Conservation (phyloP, 495 filamentous ascomycete species). For the Diplogelasinospora grovesii region DNA sequence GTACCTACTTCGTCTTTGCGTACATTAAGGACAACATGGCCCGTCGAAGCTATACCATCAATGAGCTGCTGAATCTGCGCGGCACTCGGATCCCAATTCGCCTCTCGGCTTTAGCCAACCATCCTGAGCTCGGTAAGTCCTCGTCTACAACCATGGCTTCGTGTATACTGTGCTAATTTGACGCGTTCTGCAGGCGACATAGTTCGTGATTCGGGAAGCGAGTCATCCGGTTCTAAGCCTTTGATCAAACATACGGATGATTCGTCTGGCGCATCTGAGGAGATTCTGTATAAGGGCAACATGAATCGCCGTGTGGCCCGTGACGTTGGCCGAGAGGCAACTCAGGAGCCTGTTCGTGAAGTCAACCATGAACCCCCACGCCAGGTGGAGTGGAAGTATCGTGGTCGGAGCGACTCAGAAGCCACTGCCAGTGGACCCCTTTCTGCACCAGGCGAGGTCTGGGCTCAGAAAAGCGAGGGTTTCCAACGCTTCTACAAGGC, state of each 20-base stretch:
- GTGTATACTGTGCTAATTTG: not conserved
- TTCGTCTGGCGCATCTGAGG: conserved; percentile 21
- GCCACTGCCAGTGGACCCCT: conserved; percentile 31
- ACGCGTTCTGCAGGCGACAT: conserved; percentile 13
- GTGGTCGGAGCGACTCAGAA: conserved; percentile 34
- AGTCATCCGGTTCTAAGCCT: conserved; percentile 12
- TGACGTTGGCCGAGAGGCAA: conserved; percentile 3
- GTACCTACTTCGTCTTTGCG: conserved; percentile 29
- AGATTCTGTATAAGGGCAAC: conserved; percentile 25
- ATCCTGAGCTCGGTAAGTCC: conserved; percentile 31
- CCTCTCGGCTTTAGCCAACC: conserved; percentile 14
- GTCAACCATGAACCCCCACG: conserved; percentile 1
- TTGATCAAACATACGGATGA: conserved; percentile 19
- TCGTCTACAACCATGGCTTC: not conserved
- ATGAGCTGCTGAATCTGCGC: conserved; percentile 33
- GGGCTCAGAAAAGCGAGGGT: conserved; percentile 44
- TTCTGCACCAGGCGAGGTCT: conserved; percentile 36
- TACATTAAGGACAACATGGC: conserved; percentile 27
- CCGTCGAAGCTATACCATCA: conserved; percentile 25
- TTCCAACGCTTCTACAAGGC: conserved; percentile 52
- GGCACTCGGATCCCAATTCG: not conserved
- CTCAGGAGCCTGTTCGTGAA: conserved; percentile 1
- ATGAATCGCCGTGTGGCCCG: conserved; percentile 15
- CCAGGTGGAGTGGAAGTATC: conserved; percentile 33
- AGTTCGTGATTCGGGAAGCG: conserved; percentile 16